Evolutionary conservation across 2,329 filamentous ascomycete genomes (phyloP), one percentile per base, ranked within the genome.

Genomic region (Fusarium sp.): DNA sequence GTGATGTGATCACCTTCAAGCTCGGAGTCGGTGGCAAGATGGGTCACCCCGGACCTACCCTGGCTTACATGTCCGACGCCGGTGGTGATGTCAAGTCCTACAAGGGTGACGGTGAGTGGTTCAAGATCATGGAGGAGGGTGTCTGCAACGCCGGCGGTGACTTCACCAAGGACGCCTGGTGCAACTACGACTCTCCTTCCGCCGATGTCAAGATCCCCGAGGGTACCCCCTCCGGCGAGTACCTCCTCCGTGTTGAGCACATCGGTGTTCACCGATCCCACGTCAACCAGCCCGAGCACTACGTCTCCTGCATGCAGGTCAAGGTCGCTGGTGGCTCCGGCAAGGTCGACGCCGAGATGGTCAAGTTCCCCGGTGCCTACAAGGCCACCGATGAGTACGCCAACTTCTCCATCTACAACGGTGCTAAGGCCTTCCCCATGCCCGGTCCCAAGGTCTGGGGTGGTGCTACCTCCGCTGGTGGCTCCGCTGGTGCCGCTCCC

Each of bases 91-190:
- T 64, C 59, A 64, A 64, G 61, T 57, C 59, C 34, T 64, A 64
- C 61, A 56, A 64, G 32, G 61, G 61, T 29, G 34, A 46, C 16
- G 61, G 61, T 11, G 29, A 63, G 9, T 64, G 61, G 61, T 64
- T 64, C 43, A 64, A 64, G 61, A 64, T 64, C 29, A 64, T 64
- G 61, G 61, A 64, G 49, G 61, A 64, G 61, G 61, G 61, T 44
- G 61, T 64, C 32, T 64, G 61, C 59, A 64, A 64, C 59, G 20
- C 61, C 29, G 7, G 61, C 7, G 59, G 49, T 25, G 61, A 64
- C 59, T 64, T 64, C 59, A 64, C 61, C 43, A 64, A 64, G 59
- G 61, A 63, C 59, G 61, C 61, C 43, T 64, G 61, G 61, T 64
- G 61, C 61, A 64, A 64, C 61, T 64, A 64, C 49, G 49, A 63